Base-by-base conservation (phyloP, 805 yeast species). In the Metschnikowia gelsemii region DNA sequence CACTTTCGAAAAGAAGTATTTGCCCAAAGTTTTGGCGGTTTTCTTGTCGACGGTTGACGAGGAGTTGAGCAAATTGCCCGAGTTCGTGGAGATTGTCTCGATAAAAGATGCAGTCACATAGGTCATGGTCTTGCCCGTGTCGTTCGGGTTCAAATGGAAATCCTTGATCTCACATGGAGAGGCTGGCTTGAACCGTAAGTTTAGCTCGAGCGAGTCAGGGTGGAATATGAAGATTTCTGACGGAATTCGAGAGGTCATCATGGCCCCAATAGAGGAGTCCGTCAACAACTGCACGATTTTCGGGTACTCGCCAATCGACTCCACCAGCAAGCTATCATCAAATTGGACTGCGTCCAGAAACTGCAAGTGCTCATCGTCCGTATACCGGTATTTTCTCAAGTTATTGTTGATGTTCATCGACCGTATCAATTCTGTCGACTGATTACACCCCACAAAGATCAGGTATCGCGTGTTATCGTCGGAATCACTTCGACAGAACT, bases 401-500 rank as follows among this genome's bases (percentile, higher is more conserved):
- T 85, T 90, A 53, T 80, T 76, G 60, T 88, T 87, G 47, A 72
- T 65, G 42, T 80, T 83, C 58, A 72, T 71, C 36, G 78, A 72
- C 47, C 58, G 60, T 55, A 84, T 77, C 50, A 76, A 70, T 33
- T 70, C 72, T 3, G 80, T 62, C 35, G 79, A 73, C 52, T 85
- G 88, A 59, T 90, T 90, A 52, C 89, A 80, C 3, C 95, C 96
- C 31, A 84, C 73, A 33, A 86, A 64, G 13, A 89, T 78, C 14
- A 74, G 56, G 46, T 71, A 73, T 46, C 71, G 63, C 31, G 26
- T 35, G 23, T 29, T 31, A 51, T 48, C 68, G 57, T 51, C 58
- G 6, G 40, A 46, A 2, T 42, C 21, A 24, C 57, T 54, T 4
- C 31, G 32, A 18, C 41, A 24, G 11, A 76, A 72, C 48, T 82